Evolutionary conservation across 1,284 basidiomycete species (phyloP).

Genomic region (Ganoderma sp.): DNA sequence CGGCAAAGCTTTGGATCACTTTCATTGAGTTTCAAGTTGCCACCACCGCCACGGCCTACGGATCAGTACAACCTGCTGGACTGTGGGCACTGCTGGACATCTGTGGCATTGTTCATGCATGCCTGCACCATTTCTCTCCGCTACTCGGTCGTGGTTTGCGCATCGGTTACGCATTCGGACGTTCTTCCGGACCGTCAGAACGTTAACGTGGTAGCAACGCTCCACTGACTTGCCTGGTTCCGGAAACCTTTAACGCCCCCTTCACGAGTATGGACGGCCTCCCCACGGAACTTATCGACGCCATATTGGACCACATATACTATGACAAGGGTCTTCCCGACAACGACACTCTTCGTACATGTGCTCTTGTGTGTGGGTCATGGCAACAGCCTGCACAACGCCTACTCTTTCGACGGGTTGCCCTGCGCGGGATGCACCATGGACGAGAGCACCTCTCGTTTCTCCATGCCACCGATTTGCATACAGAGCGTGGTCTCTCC

Average conservation of each 20-base stretch:
- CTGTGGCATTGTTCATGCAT: no score
- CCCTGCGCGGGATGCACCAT: conserved; percentile 13
- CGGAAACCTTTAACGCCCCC: no score
- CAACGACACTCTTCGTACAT: conserved; percentile 41
- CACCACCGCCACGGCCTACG: no score
- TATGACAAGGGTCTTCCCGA: conserved; percentile 44
- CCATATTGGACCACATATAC: conserved; percentile 48
- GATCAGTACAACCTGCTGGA: no score
- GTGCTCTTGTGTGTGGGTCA: conserved; percentile 44
- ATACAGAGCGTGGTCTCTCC: conserved; percentile 18
- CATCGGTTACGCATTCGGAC: no score
- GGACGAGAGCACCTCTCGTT: conserved; percentile 19
- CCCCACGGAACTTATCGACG: conserved; percentile 50
- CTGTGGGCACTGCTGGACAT: no score
- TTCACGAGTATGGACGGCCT: conserved; percentile 29
- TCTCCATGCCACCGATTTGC: conserved; percentile 22
- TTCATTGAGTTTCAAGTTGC: no score
- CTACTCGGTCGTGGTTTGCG: no score
- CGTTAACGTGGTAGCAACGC: not conserved
- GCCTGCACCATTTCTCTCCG: no score
- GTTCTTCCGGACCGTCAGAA: no score
- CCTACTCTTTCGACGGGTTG: conserved; percentile 47
- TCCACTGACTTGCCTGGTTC: not conserved
- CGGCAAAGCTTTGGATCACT: no score
- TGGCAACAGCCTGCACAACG: conserved; percentile 50